Evolutionary conservation across 2,329 filamentous ascomycete genomes (phyloP).

Genomic region (Cylindrodendrum hubeiense): DNA sequence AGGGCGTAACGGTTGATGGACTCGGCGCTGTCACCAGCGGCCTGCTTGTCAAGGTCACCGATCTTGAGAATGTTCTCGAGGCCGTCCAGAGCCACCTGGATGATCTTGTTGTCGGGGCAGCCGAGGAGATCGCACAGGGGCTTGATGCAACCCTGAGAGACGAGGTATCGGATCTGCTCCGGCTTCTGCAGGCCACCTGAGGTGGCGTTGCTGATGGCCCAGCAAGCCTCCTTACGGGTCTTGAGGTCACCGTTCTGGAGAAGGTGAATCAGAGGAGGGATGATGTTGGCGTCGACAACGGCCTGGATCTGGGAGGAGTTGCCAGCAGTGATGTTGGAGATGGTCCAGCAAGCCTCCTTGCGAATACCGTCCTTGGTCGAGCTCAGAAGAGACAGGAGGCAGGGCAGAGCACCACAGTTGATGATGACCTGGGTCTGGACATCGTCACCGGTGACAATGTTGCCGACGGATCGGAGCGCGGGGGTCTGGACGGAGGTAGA

Average conservation of each 20-base stretch:
- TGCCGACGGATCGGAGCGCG: slow-evolving; percentile 95
- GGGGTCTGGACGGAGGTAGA: slow-evolving; percentile 99
- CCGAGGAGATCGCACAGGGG: slow-evolving; percentile 94
- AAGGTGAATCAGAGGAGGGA: slow-evolving; percentile 94
- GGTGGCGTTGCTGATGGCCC: slow-evolving; percentile 99
- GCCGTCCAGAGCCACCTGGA: slow-evolving; percentile 96
- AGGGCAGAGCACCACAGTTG: slow-evolving; percentile 94
- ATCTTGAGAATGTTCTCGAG: slow-evolving; percentile 99
- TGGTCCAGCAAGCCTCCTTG: slow-evolving; percentile 99
- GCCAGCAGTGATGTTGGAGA: slow-evolving; percentile 98
- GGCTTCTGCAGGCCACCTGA: slow-evolving; percentile 98
- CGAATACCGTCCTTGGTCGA: slow-evolving; percentile 99
- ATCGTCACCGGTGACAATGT: slow-evolving; percentile 98
- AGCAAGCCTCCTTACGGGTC: slow-evolving; percentile 99
- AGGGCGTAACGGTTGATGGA: slow-evolving; percentile 96
- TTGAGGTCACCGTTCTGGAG: slow-evolving; percentile 98
- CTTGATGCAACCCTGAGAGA: slow-evolving; percentile 94
- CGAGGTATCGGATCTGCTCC: slow-evolving; percentile 96
- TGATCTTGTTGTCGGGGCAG: slow-evolving; percentile 99
- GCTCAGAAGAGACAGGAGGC: slow-evolving; percentile 92
- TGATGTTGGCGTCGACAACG: slow-evolving; percentile 96
- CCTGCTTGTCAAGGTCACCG: slow-evolving; percentile 97
- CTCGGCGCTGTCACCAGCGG: slow-evolving; percentile 78
- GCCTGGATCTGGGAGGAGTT: slow-evolving; percentile 98
- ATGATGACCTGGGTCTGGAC: slow-evolving; percentile 99